phyloP scores from a whole-genome alignment of 2,329 filamentous ascomycete genomes.

The Fusarium torreyae region DNA sequence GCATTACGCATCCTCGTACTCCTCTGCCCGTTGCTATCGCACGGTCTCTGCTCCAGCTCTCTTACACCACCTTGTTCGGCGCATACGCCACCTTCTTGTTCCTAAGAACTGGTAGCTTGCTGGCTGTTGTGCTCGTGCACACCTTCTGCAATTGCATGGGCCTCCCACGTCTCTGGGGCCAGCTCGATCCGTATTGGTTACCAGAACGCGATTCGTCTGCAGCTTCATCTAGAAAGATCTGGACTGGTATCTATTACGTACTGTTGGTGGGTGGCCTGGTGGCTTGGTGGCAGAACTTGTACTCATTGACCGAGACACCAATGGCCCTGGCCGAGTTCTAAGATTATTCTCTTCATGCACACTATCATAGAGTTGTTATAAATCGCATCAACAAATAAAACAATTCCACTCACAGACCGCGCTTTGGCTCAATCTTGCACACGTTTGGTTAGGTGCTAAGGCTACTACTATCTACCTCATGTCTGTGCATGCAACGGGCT shows the following conservation, averaged over 20 bases:
- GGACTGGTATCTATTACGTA: constrained; percentile 85
- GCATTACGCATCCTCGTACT: constrained; percentile 81
- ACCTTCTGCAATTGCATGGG: constrained; percentile 95
- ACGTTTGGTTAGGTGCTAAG: constrained; percentile 17
- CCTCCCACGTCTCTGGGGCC: constrained; percentile 87
- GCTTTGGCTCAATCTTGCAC: neutral
- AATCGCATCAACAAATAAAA: constrained; percentile 30
- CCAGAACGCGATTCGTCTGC: constrained; percentile 42
- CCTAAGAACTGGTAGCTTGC: constrained; percentile 85
- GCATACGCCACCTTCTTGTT: constrained; percentile 94
- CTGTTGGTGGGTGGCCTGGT: constrained; percentile 80
- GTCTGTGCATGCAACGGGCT: constrained; percentile 25
- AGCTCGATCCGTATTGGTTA: constrained; percentile 71
- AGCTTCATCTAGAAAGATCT: constrained; percentile 57
- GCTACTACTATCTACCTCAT: constrained; percentile 5
- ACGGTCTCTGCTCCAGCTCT: constrained; percentile 85
- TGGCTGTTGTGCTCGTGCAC: constrained; percentile 83
- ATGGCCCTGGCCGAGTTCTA: constrained; percentile 52
- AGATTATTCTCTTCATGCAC: constrained; percentile 36
- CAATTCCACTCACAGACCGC: constrained; percentile 25
- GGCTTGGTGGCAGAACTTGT: constrained; percentile 80
- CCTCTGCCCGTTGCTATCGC: constrained; percentile 74
- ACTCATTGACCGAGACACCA: constrained; percentile 74
- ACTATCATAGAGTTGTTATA: constrained; percentile 1
- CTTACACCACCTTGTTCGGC: constrained; percentile 93